A percentile compares a stretch with the other conserved stretches of the same genome.
These are phyloP conservation scores for Coniferiporia sulphurascens DNA, from an alignment of 1,284 basidiomycete species.

Conservation along the genomic window DNA sequence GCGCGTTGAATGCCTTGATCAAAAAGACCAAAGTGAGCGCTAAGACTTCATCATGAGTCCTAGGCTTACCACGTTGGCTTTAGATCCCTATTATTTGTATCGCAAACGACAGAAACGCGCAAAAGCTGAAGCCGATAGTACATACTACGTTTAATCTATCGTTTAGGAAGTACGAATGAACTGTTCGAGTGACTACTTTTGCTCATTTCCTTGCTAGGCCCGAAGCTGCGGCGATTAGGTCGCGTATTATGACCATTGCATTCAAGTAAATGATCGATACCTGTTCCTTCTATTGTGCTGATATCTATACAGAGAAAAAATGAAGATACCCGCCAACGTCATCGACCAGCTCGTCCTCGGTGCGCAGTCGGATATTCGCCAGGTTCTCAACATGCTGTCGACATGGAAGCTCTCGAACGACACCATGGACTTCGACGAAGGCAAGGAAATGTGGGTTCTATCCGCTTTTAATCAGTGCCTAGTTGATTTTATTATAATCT, in stretches of 20 bases:
- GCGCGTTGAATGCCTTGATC: conserved; percentile 87
- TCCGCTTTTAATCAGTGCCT: not conserved
- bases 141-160: conserved; percentile 71
- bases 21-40: conserved; percentile 81
- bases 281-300: conserved; percentile 1
- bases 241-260: conserved; percentile 82
- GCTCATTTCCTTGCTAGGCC: conserved; percentile 48
- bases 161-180: conserved; percentile 62
- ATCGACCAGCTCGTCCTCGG: conserved; percentile 89
- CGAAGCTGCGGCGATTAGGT: conserved; percentile 68
- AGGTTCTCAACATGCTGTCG: conserved; percentile 96
- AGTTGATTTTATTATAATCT: conserved; percentile 2
- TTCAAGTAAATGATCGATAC: conserved; percentile 61
- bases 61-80: not conserved
- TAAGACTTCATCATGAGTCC: not conserved
- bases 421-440: conserved; percentile 86
- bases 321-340: conserved; percentile 88
- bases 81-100: conserved; percentile 98
- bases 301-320: conserved; percentile 63
- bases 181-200: not conserved
- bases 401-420: conserved; percentile 84
- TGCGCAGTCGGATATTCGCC: conserved; percentile 92
- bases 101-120: conserved; percentile 84
- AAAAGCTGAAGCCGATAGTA: conserved; percentile 88
- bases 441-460: conserved; percentile 67